Percentiles rank a stretch among this genome's conserved stretches.
phyloP scores from a whole-genome alignment of 208 protist genomes.

The Trypanosoma vivax region DNA sequence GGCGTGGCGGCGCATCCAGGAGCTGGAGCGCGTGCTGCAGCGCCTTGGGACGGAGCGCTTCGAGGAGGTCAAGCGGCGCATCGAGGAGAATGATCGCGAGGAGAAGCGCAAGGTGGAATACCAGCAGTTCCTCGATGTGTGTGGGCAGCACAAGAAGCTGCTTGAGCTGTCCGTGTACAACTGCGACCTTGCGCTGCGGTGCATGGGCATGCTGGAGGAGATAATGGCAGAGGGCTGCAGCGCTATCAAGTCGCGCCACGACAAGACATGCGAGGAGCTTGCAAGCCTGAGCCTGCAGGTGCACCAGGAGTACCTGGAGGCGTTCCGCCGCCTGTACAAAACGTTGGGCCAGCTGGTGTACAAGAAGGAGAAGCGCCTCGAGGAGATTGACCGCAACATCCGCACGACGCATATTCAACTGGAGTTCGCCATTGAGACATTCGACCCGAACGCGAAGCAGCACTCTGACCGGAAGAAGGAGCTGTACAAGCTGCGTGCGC shows the following conservation, averaged over 20 bases:
- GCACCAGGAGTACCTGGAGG: conserved; percentile 64
- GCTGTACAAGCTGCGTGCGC: conserved; percentile 64
- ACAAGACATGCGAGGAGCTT: conserved; percentile 64
- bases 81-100: conserved; percentile 80
- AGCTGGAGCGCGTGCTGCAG: conserved; percentile 71
- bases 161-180: conserved; percentile 79
- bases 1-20: conserved; percentile 72
- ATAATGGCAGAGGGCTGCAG: conserved; percentile 61
- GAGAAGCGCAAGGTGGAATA: conserved; percentile 79
- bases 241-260: conserved; percentile 63
- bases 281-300: conserved; percentile 52
- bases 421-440: conserved; percentile 72
- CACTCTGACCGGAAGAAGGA: conserved; percentile 60
- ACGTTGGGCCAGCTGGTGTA: conserved; percentile 68
- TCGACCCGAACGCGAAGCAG: conserved; percentile 69
- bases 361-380: conserved; percentile 69
- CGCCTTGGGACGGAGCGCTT: conserved; percentile 70
- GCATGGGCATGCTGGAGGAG: conserved; percentile 69
- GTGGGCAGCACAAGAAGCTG: conserved; percentile 69
- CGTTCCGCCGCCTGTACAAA: conserved; percentile 70
- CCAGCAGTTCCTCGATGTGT: conserved; percentile 80
- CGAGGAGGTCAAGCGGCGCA: conserved; percentile 79
- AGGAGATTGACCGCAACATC: conserved; percentile 79
- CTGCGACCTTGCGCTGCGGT: conserved; percentile 62
- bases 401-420: conserved; percentile 60